These are phyloP conservation scores for Debaryomyces singareniensis DNA, from an alignment of 1,139 yeast genomes.

Conservation along the genomic window DNA sequence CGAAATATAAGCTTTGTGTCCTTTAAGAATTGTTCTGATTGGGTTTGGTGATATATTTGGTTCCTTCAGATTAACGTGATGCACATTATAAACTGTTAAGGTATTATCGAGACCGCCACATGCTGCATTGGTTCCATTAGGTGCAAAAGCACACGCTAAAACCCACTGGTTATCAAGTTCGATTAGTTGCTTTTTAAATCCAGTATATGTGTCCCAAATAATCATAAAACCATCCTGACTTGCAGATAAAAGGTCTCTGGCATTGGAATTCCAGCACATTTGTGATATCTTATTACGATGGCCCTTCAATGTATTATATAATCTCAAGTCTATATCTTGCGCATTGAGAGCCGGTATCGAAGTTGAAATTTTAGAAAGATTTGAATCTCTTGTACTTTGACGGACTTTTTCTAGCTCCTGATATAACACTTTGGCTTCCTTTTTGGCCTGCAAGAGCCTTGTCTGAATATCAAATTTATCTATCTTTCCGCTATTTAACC, in stretches of 20 bases:
- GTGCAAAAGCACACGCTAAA: constrained; percentile 66
- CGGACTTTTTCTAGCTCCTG: constrained; percentile 43
- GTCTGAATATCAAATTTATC: constrained; percentile 6
- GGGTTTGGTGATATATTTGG: constrained; percentile 29
- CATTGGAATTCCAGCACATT: constrained; percentile 62
- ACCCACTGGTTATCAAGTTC: constrained; percentile 74
- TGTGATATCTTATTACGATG: constrained; percentile 72
- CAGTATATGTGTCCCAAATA: constrained; percentile 76
- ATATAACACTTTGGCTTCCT: constrained; percentile 42
- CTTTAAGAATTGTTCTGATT: constrained; percentile 54
- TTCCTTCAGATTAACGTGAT: constrained; percentile 9
- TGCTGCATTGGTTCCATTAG: constrained; percentile 60
- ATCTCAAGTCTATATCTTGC: constrained; percentile 26
- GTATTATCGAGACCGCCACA: constrained; percentile 81
- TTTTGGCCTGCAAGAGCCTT: constrained; percentile 30
- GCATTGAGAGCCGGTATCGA: constrained; percentile 22
- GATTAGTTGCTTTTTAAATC: constrained; percentile 66
- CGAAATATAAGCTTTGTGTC: constrained; percentile 80
- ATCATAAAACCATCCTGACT: constrained; percentile 86
- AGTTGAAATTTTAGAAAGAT: constrained; percentile 33
- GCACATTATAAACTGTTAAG: constrained; percentile 60
- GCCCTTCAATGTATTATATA: constrained; percentile 49
- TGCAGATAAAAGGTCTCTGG: constrained; percentile 57
- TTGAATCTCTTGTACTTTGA: constrained; percentile 38
- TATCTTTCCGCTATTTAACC: not conserved